Evolutionary conservation across 2,329 filamentous ascomycete species (phyloP), one percentile per base, ranked within the genome.

Genomic region (Phyllachora maydis): DNA sequence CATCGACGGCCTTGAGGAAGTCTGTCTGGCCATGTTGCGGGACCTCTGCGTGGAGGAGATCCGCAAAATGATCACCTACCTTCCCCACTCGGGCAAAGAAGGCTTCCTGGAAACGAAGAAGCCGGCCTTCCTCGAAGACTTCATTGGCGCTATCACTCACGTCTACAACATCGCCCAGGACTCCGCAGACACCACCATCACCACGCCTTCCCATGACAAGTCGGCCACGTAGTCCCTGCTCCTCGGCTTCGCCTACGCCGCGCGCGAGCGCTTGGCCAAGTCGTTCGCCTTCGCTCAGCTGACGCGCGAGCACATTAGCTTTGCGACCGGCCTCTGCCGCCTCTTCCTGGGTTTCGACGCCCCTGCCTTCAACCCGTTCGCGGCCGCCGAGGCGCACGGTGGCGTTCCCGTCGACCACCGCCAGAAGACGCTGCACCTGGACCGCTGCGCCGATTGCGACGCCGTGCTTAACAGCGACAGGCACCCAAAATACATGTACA

Each of bases 361-460:
- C 3, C 3, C 8, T 4, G 6, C 12, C 4, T 30, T 28, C 6
- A 16, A 15, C 6, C 21, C 21, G 0, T 11, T 11, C 5, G 24
- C 28, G 3, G 19, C 18, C 13, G 11, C 18, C 2, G 18, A 23
- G 4, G 7, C 21, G 1, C 19, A 26, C 9, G 10, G 14, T 4
- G 9, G 15, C 3, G 10, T 20, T 2, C 22, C 17, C 8, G 7
- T 32, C 5, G 30, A 32, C 6, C 31, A 33, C 13, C 22, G 17
- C 1, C 19, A 20, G 4, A 27, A 27, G 18, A 29, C 27, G 10
- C 31, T 32, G 25, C 28, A 32, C 3, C 31, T 30, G 2, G 31
- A 33, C 7, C 28, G 31, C 9, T 33, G 31, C 17, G 28, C 21
- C 9, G 2, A 14, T 4, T 33, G 31, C 9, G 16, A 29, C 6